Percentiles rank a stretch among this genome's conserved stretches.
These are phyloP conservation scores for Diaporthe vexans DNA, from an alignment of 2,329 filamentous ascomycete species.

Conservation along the genomic window DNA sequence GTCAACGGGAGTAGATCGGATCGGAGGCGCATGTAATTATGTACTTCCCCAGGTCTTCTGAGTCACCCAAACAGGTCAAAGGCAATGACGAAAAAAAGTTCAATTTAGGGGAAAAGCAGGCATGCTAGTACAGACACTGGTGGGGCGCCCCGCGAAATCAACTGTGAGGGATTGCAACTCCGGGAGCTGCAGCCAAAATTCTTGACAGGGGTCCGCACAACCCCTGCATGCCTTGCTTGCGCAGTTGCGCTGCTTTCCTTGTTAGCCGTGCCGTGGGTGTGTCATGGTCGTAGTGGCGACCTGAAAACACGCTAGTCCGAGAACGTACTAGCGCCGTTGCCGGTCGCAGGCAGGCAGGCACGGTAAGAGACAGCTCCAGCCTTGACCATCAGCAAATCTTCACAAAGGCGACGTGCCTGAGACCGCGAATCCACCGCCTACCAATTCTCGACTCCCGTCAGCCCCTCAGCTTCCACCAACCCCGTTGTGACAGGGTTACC, in stretches of 20 bases:
- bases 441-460: constrained; percentile 32
- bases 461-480: constrained; percentile 9
- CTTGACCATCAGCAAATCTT: constrained; percentile 31
- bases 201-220: constrained; percentile 1
- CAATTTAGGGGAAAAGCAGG: constrained; percentile 27
- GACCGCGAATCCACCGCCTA: constrained; percentile 29
- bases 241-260: too few relatives aligned
- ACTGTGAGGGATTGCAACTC: constrained; percentile 7
- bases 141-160: constrained; percentile 33
- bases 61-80: constrained; percentile 31
- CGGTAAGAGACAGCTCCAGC: constrained; percentile 12
- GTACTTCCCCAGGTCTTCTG: constrained; percentile 31
- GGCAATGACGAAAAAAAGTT: constrained; percentile 33
- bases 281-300: neutral
- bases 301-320: neutral
- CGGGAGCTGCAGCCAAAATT: constrained; percentile 27
- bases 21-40: constrained; percentile 12
- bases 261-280: neutral
- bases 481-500: constrained; percentile 23
- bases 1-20: neutral
- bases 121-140: constrained; percentile 11
- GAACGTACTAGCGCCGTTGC: neutral
- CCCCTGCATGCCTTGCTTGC: neutral
- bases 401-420: constrained; percentile 35
- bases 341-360: neutral